These are phyloP conservation scores for Boletus rubescentipes DNA, from an alignment of 768 basidiomycete species.

Conservation along the genomic window DNA sequence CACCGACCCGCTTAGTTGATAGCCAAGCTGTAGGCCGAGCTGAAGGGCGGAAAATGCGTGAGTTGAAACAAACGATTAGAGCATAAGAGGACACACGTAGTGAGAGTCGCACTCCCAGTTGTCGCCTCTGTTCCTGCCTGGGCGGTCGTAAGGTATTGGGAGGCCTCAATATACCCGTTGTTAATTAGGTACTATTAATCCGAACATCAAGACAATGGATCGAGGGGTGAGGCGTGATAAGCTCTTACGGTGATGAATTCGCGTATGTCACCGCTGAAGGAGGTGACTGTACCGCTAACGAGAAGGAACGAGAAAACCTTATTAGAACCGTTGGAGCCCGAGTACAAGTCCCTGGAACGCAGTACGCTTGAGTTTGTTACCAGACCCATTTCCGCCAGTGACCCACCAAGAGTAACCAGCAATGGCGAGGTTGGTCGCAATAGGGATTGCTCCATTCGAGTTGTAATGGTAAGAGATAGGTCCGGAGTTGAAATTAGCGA, in stretches of 20 bases:
- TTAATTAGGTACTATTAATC: conserved; percentile 48
- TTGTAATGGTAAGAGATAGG: background rate
- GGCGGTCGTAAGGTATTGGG: conserved; percentile 56
- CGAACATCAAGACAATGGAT: background rate
- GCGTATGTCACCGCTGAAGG: background rate
- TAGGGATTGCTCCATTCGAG: background rate
- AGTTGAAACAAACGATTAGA: background rate
- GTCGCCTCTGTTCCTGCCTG: conserved; percentile 69
- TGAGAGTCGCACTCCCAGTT: conserved; percentile 53
- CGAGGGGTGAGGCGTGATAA: no score
- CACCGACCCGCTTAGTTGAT: background rate
- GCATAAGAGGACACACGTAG: conserved; percentile 41
- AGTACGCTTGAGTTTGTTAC: background rate
- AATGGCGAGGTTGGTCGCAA: background rate
- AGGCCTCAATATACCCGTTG: conserved; percentile 45
- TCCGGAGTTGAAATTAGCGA: conserved; percentile 40
- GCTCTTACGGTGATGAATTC: background rate
- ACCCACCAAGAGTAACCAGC: background rate
- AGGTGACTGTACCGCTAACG: background rate
- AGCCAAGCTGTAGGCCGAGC: conserved; percentile 41
- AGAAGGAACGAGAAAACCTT: conserved; percentile 1
- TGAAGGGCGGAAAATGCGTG: conserved; percentile 13
- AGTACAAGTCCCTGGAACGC: background rate
- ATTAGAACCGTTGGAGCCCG: background rate
- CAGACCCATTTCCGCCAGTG: background rate